These are phyloP conservation scores for Coleophoma cylindrospora DNA, from an alignment of 2,329 filamentous ascomycete species.

Conservation along the genomic window DNA sequence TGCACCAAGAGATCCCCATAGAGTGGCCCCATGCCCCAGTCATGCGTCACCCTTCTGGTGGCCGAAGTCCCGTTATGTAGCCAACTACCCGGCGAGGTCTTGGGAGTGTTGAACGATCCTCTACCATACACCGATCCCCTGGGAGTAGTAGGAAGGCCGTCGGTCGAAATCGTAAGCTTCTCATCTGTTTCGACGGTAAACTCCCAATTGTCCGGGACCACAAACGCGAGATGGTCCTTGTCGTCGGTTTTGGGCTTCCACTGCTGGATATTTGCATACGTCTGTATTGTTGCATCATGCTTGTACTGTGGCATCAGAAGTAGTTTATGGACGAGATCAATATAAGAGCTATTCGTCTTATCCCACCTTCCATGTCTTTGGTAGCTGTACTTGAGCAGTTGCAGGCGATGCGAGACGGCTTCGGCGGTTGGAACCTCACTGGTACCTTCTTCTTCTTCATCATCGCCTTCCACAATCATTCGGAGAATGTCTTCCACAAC, in stretches of 20 bases:
- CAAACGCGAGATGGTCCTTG: background rate
- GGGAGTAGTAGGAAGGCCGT: too few relatives aligned
- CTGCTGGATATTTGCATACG: background rate
- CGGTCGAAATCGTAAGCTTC: background rate
- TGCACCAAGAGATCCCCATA: background rate
- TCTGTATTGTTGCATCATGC: background rate
- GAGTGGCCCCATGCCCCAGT: background rate
- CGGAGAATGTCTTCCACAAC: slow-evolving; percentile 11
- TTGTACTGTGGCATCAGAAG: slow-evolving; percentile 4
- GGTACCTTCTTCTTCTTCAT: slow-evolving; percentile 4
- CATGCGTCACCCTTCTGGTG: background rate
- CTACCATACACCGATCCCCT: too few relatives aligned
- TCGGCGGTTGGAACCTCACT: background rate
- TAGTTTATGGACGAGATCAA: slow-evolving; percentile 6
- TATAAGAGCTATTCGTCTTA: slow-evolving; percentile 8
- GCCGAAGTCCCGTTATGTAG: background rate
- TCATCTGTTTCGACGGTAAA: background rate
- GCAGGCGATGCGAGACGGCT: slow-evolving; percentile 5
- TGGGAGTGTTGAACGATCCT: background rate
- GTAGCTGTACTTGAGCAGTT: slow-evolving; percentile 12
- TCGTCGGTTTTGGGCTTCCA: background rate
- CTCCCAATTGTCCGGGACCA: background rate
- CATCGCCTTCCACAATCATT: slow-evolving; percentile 7
- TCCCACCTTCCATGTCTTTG: slow-evolving; percentile 13
- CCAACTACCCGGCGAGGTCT: background rate